A percentile compares a stretch with the other conserved stretches of the same genome.
Evolutionary conservation across 164 flowering plant genomes (phyloP).

Genomic region (Paratinospora sagittata): DNA sequence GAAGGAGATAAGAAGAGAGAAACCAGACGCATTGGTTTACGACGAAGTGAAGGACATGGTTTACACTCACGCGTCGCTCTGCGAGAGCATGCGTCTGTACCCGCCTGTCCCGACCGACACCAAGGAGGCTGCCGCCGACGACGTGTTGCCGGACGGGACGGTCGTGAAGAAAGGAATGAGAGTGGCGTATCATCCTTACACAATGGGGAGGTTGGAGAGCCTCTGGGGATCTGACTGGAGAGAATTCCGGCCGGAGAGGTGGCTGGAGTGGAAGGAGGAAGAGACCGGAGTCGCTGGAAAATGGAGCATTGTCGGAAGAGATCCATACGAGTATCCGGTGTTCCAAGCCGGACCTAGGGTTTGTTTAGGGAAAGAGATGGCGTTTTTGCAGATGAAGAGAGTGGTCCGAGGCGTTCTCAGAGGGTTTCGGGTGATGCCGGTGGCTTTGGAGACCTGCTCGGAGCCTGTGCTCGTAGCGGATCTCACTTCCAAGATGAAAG

Average conservation of each 20-base stretch:
- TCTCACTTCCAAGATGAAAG: slow-evolving; percentile 29
- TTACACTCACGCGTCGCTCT: slow-evolving; percentile 42
- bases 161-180: slow-evolving; percentile 37
- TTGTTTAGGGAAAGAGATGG: slow-evolving; percentile 40
- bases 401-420: slow-evolving; percentile 17
- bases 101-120: slow-evolving; percentile 44
- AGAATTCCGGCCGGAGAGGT: slow-evolving; percentile 45
- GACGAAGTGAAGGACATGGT: slow-evolving; percentile 39
- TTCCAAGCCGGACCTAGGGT: slow-evolving; percentile 36
- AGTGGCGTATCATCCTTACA: slow-evolving; percentile 44
- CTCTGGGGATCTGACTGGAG: slow-evolving; percentile 47
- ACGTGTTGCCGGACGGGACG: slow-evolving; percentile 52
- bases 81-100: slow-evolving; percentile 50
- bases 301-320: slow-evolving; percentile 30
- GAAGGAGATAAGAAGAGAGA: slow-evolving; percentile 17
- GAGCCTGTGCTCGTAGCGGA: slow-evolving; percentile 19
- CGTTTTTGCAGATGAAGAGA: slow-evolving; percentile 25
- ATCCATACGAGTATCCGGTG: slow-evolving; percentile 31
- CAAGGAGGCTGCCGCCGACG: slow-evolving; percentile 35
- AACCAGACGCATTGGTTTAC: slow-evolving; percentile 12
- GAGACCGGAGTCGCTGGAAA: slow-evolving; percentile 1
- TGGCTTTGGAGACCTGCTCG: not conserved
- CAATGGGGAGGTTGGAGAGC: slow-evolving; percentile 48
- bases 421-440: slow-evolving; percentile 25
- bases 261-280: slow-evolving; percentile 30